These are phyloP conservation scores for Mortierella sp. DNA, from an alignment of 371 early-diverging fungal genomes.

Conservation along the genomic window DNA sequence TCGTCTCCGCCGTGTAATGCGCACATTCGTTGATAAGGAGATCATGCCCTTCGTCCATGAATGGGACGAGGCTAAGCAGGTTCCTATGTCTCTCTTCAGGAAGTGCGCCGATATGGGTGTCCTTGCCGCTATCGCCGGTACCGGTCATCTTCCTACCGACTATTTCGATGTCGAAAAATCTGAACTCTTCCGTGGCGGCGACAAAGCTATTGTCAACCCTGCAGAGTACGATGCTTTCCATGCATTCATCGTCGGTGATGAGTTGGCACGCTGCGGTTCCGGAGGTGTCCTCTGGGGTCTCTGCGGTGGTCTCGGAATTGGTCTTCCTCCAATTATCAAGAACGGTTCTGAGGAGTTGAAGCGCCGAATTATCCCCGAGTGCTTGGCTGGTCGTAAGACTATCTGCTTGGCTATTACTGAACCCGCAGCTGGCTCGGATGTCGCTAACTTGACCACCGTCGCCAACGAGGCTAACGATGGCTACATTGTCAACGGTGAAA, in stretches of 20 bases:
- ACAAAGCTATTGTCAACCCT: constrained; percentile 61
- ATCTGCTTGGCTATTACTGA: constrained; percentile 85
- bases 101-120: constrained; percentile 84
- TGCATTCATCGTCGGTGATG: constrained; percentile 82
- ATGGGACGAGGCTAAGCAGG: constrained; percentile 88
- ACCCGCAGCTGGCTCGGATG: constrained; percentile 82
- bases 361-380: constrained; percentile 76
- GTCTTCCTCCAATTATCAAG: constrained; percentile 86
- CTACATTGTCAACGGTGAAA: constrained; percentile 87
- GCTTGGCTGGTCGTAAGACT: constrained; percentile 79
- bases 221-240: constrained; percentile 85
- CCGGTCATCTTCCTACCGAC: constrained; percentile 48
- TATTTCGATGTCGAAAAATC: constrained; percentile 50
- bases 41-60: constrained; percentile 86
- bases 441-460: constrained; percentile 79
- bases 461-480: constrained; percentile 84
- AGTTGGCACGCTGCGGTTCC: constrained; percentile 86
- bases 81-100: constrained; percentile 75
- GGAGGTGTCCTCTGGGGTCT: constrained; percentile 91
- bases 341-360: constrained; percentile 80
- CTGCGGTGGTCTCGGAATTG: constrained; percentile 77
- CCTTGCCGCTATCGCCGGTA: constrained; percentile 73
- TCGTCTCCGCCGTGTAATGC: constrained; percentile 72
- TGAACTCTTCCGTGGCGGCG: constrained; percentile 49
- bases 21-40: constrained; percentile 85